Evolutionary conservation across 129 eudicot genomes (phyloP).

Genomic region (Solidago caesia): DNA sequence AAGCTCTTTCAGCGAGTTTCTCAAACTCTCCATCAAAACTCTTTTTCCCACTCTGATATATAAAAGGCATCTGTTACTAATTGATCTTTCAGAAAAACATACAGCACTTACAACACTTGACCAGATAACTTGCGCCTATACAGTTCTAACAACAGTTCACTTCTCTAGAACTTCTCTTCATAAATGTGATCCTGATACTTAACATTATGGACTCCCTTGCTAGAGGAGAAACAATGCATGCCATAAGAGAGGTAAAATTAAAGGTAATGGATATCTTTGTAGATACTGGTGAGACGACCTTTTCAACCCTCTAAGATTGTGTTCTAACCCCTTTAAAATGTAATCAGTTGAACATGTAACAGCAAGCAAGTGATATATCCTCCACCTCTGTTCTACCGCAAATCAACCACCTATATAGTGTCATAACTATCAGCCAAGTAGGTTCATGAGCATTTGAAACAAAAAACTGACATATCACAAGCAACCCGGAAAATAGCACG

Average conservation of each 20-base stretch:
- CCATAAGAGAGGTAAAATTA: neutral
- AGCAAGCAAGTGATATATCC: neutral
- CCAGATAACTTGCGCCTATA: slow-evolving; percentile 8
- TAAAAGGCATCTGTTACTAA: slow-evolving; percentile 15
- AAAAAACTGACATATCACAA: slow-evolving; percentile 2
- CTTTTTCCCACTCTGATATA: slow-evolving; percentile 21
- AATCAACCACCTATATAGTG: slow-evolving; percentile 4
- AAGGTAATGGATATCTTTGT: neutral
- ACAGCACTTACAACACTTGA: slow-evolving; percentile 15
- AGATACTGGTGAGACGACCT: neutral
- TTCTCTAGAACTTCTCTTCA: neutral
- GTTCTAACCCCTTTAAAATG: slow-evolving; percentile 1
- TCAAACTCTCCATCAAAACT: slow-evolving; percentile 10
- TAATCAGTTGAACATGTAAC: slow-evolving; percentile 1
- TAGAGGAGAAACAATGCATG: slow-evolving; percentile 14
- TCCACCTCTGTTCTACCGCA: slow-evolving; percentile 11
- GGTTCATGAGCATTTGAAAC: slow-evolving; percentile 13
- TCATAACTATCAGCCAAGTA: slow-evolving; percentile 11
- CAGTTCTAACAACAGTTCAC: slow-evolving; percentile 13
- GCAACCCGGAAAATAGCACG: slow-evolving; percentile 4
- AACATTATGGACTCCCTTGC: slow-evolving; percentile 6
- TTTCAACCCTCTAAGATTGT: slow-evolving; percentile 8
- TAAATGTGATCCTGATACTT: neutral
- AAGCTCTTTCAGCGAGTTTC: neutral
- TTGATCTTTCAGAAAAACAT: slow-evolving; percentile 15